A percentile compares a stretch with the other conserved stretches of the same genome.
phyloP scores from a whole-genome alignment of 2,329 filamentous ascomycete species.

The Pseudopyrenochaeta lycopersici region DNA sequence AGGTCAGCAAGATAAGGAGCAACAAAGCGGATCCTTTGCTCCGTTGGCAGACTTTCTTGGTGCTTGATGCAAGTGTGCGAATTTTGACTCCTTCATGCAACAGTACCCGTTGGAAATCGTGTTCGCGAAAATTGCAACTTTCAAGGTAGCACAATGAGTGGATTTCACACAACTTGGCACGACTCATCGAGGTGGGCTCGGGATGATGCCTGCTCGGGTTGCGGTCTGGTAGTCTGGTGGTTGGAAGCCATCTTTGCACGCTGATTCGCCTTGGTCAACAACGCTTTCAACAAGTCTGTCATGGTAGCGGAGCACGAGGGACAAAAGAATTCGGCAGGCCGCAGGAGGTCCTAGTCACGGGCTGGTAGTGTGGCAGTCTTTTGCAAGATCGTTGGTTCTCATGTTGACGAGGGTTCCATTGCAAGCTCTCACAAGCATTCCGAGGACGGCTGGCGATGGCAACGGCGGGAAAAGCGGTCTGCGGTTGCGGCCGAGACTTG shows the following conservation, averaged over 20 bases:
- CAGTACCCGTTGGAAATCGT: slow-evolving; percentile 21
- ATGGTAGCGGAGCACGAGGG: slow-evolving; percentile 35
- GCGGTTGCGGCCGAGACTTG: slow-evolving; percentile 1
- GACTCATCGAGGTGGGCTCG: slow-evolving; percentile 24
- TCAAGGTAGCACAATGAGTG: slow-evolving; percentile 12
- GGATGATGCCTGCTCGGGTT: slow-evolving; percentile 35
- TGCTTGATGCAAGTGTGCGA: slow-evolving; percentile 24
- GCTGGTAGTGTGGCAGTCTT: slow-evolving; percentile 36
- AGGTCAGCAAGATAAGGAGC: slow-evolving; percentile 6
- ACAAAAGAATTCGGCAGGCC: slow-evolving; percentile 28
- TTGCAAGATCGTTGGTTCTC: slow-evolving; percentile 38
- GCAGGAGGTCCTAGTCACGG: slow-evolving; percentile 46
- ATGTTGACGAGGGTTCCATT: slow-evolving; percentile 36
- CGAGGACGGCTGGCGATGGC: slow-evolving; percentile 14
- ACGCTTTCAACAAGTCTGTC: slow-evolving; percentile 31
- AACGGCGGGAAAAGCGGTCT: slow-evolving; percentile 40
- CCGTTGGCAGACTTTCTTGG: slow-evolving; percentile 21
- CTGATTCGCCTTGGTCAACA: slow-evolving; percentile 40
- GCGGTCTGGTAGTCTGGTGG: slow-evolving; percentile 30
- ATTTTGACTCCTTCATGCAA: slow-evolving; percentile 25
- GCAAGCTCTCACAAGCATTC: slow-evolving; percentile 20
- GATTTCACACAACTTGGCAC: slow-evolving; percentile 27
- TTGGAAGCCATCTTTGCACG: slow-evolving; percentile 29
- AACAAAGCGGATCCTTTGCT: slow-evolving; percentile 15
- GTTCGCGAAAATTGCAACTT: slow-evolving; percentile 19